These are phyloP conservation scores for Neofusicoccum sp. DNA, from an alignment of 2,329 filamentous ascomycete species.

Conservation along the genomic window DNA sequence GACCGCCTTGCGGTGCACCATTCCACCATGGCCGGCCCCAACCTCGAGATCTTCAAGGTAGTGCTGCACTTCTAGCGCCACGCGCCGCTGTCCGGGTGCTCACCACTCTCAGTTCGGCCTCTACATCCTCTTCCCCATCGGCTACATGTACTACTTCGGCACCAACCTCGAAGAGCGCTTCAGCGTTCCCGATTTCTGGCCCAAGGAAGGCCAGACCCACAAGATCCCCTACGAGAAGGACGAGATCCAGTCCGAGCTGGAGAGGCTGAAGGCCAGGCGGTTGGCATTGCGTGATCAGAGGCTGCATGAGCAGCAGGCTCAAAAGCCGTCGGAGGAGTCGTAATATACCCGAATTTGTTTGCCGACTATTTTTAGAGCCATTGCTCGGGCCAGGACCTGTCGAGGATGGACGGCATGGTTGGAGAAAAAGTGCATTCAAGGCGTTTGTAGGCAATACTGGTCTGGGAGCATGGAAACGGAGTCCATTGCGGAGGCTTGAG, in stretches of 20 bases:
- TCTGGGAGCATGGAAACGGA: slow-evolving; percentile 2
- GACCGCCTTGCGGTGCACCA: slow-evolving; percentile 27
- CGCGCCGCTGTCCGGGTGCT: slow-evolving; percentile 15
- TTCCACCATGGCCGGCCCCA: slow-evolving; percentile 73
- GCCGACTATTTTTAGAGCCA: neutral
- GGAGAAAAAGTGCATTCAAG: slow-evolving; percentile 9
- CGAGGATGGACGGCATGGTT: neutral
- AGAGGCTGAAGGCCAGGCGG: slow-evolving; percentile 63
- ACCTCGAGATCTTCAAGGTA: slow-evolving; percentile 95
- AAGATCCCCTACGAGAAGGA: slow-evolving; percentile 75
- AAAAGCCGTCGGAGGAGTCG: neutral
- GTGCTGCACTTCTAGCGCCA: slow-evolving; percentile 23
- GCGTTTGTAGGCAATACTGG: slow-evolving; percentile 4
- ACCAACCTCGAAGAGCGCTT: slow-evolving; percentile 92
- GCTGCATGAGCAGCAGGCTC: slow-evolving; percentile 38
- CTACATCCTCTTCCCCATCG: slow-evolving; percentile 98
- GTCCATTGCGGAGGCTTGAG: slow-evolving; percentile 24
- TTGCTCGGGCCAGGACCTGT: neutral
- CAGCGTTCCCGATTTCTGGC: slow-evolving; percentile 90
- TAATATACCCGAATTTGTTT: neutral
- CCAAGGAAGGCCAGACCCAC: slow-evolving; percentile 75
- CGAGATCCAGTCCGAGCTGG: slow-evolving; percentile 80
- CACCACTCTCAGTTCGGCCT: slow-evolving; percentile 71
- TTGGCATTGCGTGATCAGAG: slow-evolving; percentile 52
- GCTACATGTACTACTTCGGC: slow-evolving; percentile 99